These are phyloP conservation scores for Trichoderma reesei DNA, from an alignment of 495 filamentous ascomycete species.

Conservation along the genomic window DNA sequence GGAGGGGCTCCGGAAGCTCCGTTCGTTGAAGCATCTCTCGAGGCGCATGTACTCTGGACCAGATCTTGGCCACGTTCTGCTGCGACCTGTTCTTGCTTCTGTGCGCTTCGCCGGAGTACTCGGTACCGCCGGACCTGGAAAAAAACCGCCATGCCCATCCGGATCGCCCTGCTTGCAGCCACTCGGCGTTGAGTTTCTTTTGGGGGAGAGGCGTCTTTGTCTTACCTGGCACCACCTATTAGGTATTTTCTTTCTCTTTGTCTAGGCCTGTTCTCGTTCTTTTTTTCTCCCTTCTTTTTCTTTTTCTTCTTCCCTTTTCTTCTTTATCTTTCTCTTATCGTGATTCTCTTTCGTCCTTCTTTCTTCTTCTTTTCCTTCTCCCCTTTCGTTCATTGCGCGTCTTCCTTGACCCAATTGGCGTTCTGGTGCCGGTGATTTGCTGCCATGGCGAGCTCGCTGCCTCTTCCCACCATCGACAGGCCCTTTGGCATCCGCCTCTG, in stretches of 20 bases:
- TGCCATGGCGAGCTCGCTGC: conserved; percentile 40
- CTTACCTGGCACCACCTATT: no score
- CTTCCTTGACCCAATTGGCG: not conserved
- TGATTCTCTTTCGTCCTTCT: not conserved
- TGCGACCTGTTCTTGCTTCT: not conserved
- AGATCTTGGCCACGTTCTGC: not conserved
- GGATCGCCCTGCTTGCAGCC: not conserved
- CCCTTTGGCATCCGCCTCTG: conserved; percentile 89
- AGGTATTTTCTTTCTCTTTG: no score
- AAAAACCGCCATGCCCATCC: not conserved
- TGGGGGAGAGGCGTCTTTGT: not conserved
- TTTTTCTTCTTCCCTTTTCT: no score
- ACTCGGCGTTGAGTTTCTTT: not conserved
- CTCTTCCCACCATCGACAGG: conserved; percentile 71
- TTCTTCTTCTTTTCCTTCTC: not conserved
- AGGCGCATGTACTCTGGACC: not conserved
- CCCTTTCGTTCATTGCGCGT: not conserved
- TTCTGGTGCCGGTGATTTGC: not conserved
- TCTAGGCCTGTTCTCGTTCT: no score
- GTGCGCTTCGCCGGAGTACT: not conserved
- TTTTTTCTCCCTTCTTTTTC: no score
- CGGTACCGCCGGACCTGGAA: not conserved
- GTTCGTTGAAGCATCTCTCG: not conserved
- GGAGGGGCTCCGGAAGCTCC: not conserved
- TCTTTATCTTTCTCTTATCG: not conserved